phyloP scores from a whole-genome alignment of 768 basidiomycete species.

The Lepiota subincarnata region DNA sequence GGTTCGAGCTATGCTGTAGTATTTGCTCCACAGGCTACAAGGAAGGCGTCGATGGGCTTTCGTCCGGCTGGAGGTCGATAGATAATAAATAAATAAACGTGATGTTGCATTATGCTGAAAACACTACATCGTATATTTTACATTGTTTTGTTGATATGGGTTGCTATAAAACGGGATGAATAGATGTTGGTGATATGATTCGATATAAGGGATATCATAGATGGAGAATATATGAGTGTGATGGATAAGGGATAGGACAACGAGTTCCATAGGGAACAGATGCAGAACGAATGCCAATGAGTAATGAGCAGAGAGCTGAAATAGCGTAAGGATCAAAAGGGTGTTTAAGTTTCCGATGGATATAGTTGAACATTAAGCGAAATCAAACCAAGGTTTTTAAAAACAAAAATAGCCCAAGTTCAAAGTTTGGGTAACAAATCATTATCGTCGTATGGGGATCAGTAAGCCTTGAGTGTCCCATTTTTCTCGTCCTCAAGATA shows the following conservation, averaged over 20 bases:
- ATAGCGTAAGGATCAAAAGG: not conserved
- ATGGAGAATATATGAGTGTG: conserved; percentile 2
- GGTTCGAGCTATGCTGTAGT: conserved; percentile 24
- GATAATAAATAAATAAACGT: conserved; percentile 9
- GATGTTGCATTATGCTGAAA: conserved; percentile 11
- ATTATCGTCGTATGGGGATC: conserved; percentile 12
- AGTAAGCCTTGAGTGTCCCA: conserved; percentile 42
- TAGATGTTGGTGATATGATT: conserved; percentile 9
- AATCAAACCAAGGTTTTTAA: not conserved
- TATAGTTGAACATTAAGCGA: not conserved
- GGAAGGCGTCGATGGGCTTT: conserved; percentile 39
- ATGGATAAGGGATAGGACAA: conserved; percentile 3
- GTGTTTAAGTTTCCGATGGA: not conserved
- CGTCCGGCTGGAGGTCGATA: conserved; percentile 32
- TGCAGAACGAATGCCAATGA: not conserved
- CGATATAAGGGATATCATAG: conserved; percentile 6
- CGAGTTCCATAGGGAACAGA: not conserved
- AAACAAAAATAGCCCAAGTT: conserved; percentile 14
- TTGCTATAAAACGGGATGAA: conserved; percentile 6
- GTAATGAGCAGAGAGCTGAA: not conserved
- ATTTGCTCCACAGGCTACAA: conserved; percentile 34
- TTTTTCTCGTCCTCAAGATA: conserved; percentile 84
- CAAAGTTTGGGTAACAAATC: not conserved
- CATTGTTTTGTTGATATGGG: not conserved
- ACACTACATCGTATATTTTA: not conserved